Base-by-base conservation (phyloP, 129 eudicot genomes). In the Pseudognaphalium luteoalbum region DNA sequence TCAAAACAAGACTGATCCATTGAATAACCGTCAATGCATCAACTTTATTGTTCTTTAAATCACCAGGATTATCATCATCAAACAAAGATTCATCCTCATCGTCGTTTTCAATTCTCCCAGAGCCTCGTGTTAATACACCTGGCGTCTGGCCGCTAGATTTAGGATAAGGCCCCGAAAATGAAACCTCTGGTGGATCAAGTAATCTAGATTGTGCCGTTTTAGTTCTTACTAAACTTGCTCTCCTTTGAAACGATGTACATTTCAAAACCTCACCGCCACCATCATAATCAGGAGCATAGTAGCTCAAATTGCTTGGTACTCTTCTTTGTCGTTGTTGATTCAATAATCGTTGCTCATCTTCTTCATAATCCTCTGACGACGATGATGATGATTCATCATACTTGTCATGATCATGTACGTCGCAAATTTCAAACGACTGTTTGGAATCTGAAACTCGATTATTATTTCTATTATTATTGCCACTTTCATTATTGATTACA, bases 31-130 rank as follows among this genome's bases (percentile, higher is more conserved):
- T 85, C 19, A 77, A 44, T 3, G 84, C 85, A 65, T 90, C 87
- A 33, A 85, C 64, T 44, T 83, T 90, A 1, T 19, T 68, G 50
- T 54, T 78, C 71, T 76, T 87, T 9, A 81, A 80, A 28, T 90
- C 90, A n/a, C 82, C 90, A 0, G 92, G 96, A 51, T 87, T 66
- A 70, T 87, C 94, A 20, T 86, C 92, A 21, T 81, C 92, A 29
- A 87, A 83, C 17, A 87, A 63, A 3, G 87, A 82, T 9, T 90
- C 92, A 1, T 89, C 96, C 17, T 89, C 96, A 1, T 88, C 90
- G 2, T 90, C 96, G 7, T 84, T 79, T 5, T 80, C 83, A 6
- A 66, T 59, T 22, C 79, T 21, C 63, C 41, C 63, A 0, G 81
- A 78, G 32, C 72, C 68, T 32, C 60, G 69, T 42, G 75, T 29